Evolutionary conservation across 2,329 filamentous ascomycete species (phyloP).

Genomic region (Ceratocystis cubensis): DNA sequence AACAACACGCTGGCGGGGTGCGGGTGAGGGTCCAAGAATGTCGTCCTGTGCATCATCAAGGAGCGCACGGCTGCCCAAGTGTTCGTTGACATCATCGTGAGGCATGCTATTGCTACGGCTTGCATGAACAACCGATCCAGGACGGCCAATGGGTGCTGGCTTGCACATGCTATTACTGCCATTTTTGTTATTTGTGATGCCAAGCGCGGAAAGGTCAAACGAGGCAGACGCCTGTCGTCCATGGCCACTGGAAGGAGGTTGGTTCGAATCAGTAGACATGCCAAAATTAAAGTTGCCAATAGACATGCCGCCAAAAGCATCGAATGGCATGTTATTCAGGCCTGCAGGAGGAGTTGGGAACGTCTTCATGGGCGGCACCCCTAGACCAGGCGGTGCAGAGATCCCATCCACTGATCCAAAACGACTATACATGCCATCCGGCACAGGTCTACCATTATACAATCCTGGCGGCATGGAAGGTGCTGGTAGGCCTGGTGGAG

Average conservation of each 20-base stretch:
- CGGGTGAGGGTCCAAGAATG: constrained; percentile 8
- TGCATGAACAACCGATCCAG: constrained; percentile 56
- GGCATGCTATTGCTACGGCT: constrained; percentile 9
- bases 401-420: constrained; percentile 18
- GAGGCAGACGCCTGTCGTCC: constrained; percentile 63
- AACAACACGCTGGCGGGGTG: constrained; percentile 14
- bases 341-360: constrained; percentile 29
- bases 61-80: constrained; percentile 81
- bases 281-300: constrained; percentile 10
- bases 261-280: constrained; percentile 12
- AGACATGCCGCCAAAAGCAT: constrained; percentile 15
- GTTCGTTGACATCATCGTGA: constrained; percentile 58
- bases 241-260: constrained; percentile 40
- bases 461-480: constrained; percentile 35
- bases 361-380: constrained; percentile 29
- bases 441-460: constrained; percentile 17
- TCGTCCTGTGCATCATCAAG: constrained; percentile 51
- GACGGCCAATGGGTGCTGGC: constrained; percentile 77
- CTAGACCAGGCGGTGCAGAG: constrained; percentile 13
- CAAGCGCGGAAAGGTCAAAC: constrained; percentile 41
- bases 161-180: constrained; percentile 47
- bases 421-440: constrained; percentile 18
- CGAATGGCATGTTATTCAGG: constrained; percentile 9
- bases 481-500: constrained; percentile 14
- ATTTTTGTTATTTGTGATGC: constrained; percentile 26